Evolutionary conservation across 768 basidiomycete genomes (phyloP).

Genomic region (Mycena alexandri): DNA sequence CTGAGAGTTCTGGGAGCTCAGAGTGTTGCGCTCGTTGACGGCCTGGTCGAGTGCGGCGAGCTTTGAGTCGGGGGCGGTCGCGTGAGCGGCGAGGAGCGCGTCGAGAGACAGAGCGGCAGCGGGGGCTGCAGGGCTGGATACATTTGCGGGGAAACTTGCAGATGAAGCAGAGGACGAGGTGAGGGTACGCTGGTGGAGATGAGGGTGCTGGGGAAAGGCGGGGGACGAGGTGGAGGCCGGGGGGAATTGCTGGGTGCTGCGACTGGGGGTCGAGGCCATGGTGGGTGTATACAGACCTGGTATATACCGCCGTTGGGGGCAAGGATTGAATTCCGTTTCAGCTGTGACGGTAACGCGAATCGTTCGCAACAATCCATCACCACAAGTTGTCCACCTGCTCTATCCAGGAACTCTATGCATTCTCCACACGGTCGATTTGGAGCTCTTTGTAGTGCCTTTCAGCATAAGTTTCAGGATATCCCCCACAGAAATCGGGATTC

Average conservation of each 20-base stretch:
- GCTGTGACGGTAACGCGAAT: neutral
- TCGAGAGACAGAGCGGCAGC: conserved; percentile 63
- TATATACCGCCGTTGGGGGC: neutral
- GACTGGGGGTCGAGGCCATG: conserved; percentile 38
- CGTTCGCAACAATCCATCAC: no score
- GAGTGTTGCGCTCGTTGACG: conserved; percentile 82
- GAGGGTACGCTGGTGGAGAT: conserved; percentile 35
- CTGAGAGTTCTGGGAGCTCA: conserved; percentile 88
- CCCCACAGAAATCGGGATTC: no score
- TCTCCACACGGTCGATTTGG: no score
- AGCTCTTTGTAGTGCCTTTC: no score
- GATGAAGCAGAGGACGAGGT: conserved; percentile 48
- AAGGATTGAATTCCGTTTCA: neutral
- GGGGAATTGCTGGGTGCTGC: conserved; percentile 21
- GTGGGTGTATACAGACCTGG: conserved; percentile 20
- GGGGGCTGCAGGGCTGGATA: conserved; percentile 39
- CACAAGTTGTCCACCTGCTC: no score
- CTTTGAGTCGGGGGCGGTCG: conserved; percentile 65
- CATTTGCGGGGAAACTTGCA: conserved; percentile 35
- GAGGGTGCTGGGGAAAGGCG: conserved; percentile 41
- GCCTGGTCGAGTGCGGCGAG: conserved; percentile 82
- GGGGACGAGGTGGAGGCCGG: conserved; percentile 40
- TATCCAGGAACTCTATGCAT: no score
- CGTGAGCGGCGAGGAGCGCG: conserved; percentile 67
- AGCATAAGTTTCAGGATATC: no score